These are phyloP conservation scores for Schizopora paradoxa DNA, from an alignment of 1,284 basidiomycete species.

Conservation along the genomic window DNA sequence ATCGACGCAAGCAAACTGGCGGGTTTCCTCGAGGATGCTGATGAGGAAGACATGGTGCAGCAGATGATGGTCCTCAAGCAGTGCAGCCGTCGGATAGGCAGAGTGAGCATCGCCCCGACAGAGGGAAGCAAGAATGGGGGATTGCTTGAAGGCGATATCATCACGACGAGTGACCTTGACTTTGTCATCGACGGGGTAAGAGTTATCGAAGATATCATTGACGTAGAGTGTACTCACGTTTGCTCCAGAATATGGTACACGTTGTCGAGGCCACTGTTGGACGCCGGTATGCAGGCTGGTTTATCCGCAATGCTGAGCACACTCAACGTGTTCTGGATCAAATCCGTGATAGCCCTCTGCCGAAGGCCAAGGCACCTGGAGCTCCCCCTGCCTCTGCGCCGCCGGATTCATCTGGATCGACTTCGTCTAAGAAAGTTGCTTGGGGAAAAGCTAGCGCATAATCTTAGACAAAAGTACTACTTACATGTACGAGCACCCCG, in stretches of 20 bases:
- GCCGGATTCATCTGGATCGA: no score
- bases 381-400: slow-evolving; percentile 2
- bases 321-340: slow-evolving; percentile 81
- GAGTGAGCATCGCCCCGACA: slow-evolving; percentile 39
- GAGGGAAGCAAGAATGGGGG: slow-evolving; percentile 48
- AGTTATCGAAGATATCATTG: slow-evolving; percentile 16
- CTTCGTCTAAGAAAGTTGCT: slow-evolving; percentile 8
- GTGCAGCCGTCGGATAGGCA: slow-evolving; percentile 69
- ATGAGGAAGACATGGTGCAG: slow-evolving; percentile 92
- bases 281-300: slow-evolving; percentile 91
- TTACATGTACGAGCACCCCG: no score
- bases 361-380: slow-evolving; percentile 26
- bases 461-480: no score
- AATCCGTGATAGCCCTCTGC: slow-evolving; percentile 65
- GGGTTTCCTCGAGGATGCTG: slow-evolving; percentile 80
- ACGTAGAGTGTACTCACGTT: neutral
- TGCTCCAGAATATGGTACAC: slow-evolving; percentile 82
- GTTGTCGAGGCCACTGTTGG: slow-evolving; percentile 93
- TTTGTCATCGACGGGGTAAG: slow-evolving; percentile 90
- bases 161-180: slow-evolving; percentile 90
- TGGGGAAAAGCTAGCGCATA: slow-evolving; percentile 8
- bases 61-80: slow-evolving; percentile 98
- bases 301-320: slow-evolving; percentile 91
- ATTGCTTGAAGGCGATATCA: slow-evolving; percentile 80
- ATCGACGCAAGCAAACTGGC: slow-evolving; percentile 91